phyloP scores from a whole-genome alignment of 73 alveolate species.

The Paramecium sonneborni region DNA sequence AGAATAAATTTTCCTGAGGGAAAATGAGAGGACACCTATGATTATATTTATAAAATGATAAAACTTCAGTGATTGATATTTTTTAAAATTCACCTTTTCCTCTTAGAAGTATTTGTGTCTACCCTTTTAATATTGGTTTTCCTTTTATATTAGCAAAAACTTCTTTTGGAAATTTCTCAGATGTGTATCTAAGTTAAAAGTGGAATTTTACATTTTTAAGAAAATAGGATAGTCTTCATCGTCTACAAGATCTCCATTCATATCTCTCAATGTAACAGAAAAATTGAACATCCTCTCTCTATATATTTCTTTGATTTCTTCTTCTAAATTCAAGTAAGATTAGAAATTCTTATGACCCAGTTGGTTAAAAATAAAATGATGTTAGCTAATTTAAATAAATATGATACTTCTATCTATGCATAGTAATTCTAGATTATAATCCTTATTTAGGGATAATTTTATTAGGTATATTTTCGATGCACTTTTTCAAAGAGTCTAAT shows the following conservation, averaged over 20 bases:
- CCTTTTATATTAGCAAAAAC: background rate
- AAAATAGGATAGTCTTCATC: constrained; percentile 33
- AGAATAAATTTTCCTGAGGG: constrained; percentile 35
- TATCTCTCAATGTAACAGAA: background rate
- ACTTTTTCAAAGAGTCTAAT: constrained; percentile 23
- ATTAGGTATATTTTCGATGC: background rate
- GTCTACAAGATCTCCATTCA: background rate
- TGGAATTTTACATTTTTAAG: background rate
- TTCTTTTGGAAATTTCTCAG: constrained; percentile 47
- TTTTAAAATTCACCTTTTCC: constrained; percentile 9
- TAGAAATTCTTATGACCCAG: background rate
- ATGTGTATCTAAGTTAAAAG: background rate
- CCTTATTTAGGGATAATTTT: background rate
- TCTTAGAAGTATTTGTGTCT: background rate
- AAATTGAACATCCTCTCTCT: constrained; percentile 30
- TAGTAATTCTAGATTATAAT: background rate
- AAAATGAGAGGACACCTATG: constrained; percentile 27
- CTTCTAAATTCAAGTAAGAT: background rate
- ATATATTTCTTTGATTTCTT: background rate
- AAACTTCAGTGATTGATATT: constrained; percentile 19
- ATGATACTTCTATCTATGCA: background rate
- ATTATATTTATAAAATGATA: background rate
- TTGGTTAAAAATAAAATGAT: background rate
- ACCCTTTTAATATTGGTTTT: constrained; percentile 2
- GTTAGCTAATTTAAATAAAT: background rate